Conservation (phyloP, 768 basidiomycete species). For the Rubroboletus satanas region DNA sequence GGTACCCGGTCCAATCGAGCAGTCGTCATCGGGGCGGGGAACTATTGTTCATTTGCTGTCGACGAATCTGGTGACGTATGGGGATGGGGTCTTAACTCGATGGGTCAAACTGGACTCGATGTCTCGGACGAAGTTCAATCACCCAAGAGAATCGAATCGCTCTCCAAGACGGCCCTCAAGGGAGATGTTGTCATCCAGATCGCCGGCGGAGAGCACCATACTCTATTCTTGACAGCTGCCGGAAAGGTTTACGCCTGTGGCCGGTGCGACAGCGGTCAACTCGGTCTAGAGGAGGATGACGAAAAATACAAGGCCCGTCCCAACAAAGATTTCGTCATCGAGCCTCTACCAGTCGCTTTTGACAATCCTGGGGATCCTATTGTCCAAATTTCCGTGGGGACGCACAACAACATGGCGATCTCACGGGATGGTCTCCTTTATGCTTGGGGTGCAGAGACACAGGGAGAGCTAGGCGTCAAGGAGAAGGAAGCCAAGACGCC, state of each 20-base stretch:
- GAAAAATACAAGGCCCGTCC: conserved; percentile 54
- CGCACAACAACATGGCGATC: conserved; percentile 69
- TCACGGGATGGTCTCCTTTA: conserved; percentile 66
- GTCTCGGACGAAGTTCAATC: conserved; percentile 50
- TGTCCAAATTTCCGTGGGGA: conserved; percentile 61
- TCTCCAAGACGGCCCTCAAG: conserved; percentile 57
- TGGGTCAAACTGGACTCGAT: conserved; percentile 74
- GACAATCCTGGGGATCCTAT: conserved; percentile 62
- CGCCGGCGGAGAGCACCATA: conserved; percentile 82
- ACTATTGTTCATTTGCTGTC: conserved; percentile 87
- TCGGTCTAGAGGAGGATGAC: conserved; percentile 72
- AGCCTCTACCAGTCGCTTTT: conserved; percentile 65
- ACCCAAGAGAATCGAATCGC: conserved; percentile 60
- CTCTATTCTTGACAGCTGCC: conserved; percentile 78
- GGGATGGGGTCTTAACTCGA: conserved; percentile 95
- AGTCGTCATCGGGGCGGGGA: conserved; percentile 73
- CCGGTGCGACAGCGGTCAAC: conserved; percentile 76
- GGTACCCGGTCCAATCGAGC: conserved; percentile 61
- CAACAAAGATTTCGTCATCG: conserved; percentile 55
- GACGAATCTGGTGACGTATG: conserved; percentile 79
- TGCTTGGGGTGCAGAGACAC: conserved; percentile 75
- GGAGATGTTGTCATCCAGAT: conserved; percentile 70
- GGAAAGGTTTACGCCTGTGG: conserved; percentile 89
- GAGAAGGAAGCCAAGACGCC: conserved; percentile 63
- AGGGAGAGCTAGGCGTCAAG: conserved; percentile 68